Conservation (phyloP, 2,329 filamentous ascomycete species). For the Alternaria gansuensis region DNA sequence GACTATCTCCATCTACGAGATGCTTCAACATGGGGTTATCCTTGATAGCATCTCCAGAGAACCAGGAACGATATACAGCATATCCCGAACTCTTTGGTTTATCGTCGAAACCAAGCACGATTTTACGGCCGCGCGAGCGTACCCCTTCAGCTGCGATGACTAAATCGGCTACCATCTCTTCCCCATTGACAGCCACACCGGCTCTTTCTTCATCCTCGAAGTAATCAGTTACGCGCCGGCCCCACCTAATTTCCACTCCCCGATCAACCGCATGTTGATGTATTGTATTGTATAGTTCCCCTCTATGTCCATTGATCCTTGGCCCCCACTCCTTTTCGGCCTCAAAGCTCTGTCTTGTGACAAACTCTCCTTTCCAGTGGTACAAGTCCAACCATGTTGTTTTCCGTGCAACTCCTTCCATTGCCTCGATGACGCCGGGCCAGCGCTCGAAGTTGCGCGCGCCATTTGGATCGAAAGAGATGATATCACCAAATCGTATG, state of each 20-base stretch:
- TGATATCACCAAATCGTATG: slow-evolving; percentile 68
- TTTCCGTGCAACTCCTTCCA: slow-evolving; percentile 62
- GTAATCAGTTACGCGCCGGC: slow-evolving; percentile 62
- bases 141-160: slow-evolving; percentile 64
- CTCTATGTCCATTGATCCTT: slow-evolving; percentile 68
- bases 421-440: slow-evolving; percentile 57
- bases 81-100: slow-evolving; percentile 63
- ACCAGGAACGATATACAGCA: slow-evolving; percentile 62
- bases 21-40: slow-evolving; percentile 40
- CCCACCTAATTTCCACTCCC: slow-evolving; percentile 64
- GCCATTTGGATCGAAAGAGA: slow-evolving; percentile 68
- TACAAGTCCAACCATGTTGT: slow-evolving; percentile 67
- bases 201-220: slow-evolving; percentile 63
- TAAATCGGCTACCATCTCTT: slow-evolving; percentile 58
- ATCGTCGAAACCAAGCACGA: slow-evolving; percentile 63
- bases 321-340: slow-evolving; percentile 56
- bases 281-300: slow-evolving; percentile 67
- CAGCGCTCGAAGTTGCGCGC: slow-evolving; percentile 66
- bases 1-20: slow-evolving; percentile 48
- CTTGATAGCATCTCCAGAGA: slow-evolving; percentile 38
- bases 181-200: slow-evolving; percentile 61
- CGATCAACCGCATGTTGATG: slow-evolving; percentile 65
- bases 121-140: slow-evolving; percentile 61
- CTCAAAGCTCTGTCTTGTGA: slow-evolving; percentile 63
- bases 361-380: slow-evolving; percentile 68